Base-by-base conservation (phyloP, 2,329 filamentous ascomycete species). In the Talaromyces funiculosus region DNA sequence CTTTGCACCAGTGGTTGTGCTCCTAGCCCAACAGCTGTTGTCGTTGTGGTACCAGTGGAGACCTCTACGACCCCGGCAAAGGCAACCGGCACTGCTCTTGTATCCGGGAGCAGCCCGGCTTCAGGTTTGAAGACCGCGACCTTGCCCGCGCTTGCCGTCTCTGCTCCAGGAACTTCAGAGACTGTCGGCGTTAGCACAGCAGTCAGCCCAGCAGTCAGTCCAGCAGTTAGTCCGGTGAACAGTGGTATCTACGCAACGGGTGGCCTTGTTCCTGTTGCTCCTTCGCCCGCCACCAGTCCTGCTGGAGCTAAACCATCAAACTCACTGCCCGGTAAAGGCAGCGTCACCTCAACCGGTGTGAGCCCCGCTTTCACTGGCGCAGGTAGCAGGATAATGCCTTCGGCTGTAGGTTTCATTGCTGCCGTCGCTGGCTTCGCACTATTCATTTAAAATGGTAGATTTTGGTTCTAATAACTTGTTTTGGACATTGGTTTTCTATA, bases 1-100 rank as follows among this genome's bases (percentile, higher is more conserved):
- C 69, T 74, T 31, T 77, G 75, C 68, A 38, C 54, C 2, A 71
- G 69, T 6, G 67, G 71, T 12, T 77, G 76, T 61, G 75, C 71
- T 10, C 63, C 70, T 8, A 74, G 67, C 9, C 72, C 75, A 8
- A 75, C 74, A 3, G 74, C 73, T 1, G 74, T 76, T 47, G 73
- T 72, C 29, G 68, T 75, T 31, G 75, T 72, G 31, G 58, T 71
- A 29, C 71, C 70, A 3, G 51, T 57, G 0, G 56, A 40, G n/a
- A 24, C 60, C 12, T 53, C 45, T 31, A 57, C 57, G 12, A 56
- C 53, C 0, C 31, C 59, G 8, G 35, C 38, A n/a, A 29, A 54
- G 35, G 33, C 47, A 5, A 22, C 33, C 16, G 51, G 51, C 4
- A 33, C 37, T 26, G 55, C 51, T 40, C 20, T 40, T 26, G 51